Base-by-base conservation (phyloP, 176 grass and related monocot genomes). In the Hordeum marinum region DNA sequence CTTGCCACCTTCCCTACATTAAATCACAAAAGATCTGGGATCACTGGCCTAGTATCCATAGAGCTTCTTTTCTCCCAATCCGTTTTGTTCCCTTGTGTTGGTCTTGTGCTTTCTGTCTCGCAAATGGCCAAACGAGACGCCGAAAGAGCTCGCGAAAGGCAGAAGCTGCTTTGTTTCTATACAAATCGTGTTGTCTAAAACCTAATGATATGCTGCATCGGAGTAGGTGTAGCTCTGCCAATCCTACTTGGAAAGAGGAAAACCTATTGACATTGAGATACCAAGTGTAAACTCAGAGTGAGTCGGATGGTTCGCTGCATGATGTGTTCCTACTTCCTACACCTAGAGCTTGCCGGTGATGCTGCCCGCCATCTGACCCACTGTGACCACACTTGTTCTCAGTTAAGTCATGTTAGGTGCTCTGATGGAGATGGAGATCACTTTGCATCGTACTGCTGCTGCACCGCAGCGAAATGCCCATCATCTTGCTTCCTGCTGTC, bases 121-220 rank as follows among this genome's bases (percentile, higher is more conserved):
- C 4, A 12, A 21, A 66, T 39, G 20, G 52, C 27, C 21, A 76
- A 3, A 61, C n/a, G 82, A 26, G 46, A 29, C 17, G 42, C 34
- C 10, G 23, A 52, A 76, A 34, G 60, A 2, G 15, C 27, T 23
- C 73, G 26, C 17, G 10, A 75, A 82, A 82, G 75, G 70, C 34
- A 75, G 68, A 82, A 76, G 70, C 34, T 24, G 61, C 23, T 76
- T 82, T 82, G 4, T 75, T 82, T 58, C 23, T 18, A n/a, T 2
- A 21, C 69, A 21, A 75, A 82, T 35, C 67, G 81, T 25, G 9
- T 5, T 9, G 34, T 35, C 79, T 8, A 65, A 10, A 65, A 31
- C 67, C 14, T 31, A 42, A 85, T 24, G 74, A 68, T 52, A 68
- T 46, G 83, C 45, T 58, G 63, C 11, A 7, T 3, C 11, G 37